Conservation (phyloP, 805 yeast genomes). For the Candida vaughaniae region DNA sequence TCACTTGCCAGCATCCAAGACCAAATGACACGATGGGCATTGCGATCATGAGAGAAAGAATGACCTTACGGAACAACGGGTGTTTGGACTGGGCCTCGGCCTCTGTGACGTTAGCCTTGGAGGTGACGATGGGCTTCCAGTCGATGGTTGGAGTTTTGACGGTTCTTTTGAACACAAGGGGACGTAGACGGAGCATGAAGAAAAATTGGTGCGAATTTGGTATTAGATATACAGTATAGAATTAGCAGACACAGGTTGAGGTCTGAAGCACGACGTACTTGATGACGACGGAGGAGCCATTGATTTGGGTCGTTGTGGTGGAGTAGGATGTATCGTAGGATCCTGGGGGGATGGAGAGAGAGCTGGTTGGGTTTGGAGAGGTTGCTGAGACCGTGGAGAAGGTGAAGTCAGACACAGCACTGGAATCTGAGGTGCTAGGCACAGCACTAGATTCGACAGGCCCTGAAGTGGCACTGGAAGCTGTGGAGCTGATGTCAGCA, state of each 20-base stretch:
- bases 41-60: slow-evolving; percentile 52
- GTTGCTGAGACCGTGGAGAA: not conserved
- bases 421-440: not conserved
- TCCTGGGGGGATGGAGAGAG: slow-evolving; percentile 19
- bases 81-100: slow-evolving; percentile 40
- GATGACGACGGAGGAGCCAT: slow-evolving; percentile 23
- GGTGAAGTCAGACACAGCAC: not conserved
- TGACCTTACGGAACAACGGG: slow-evolving; percentile 35
- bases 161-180: slow-evolving; percentile 16
- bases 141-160: slow-evolving; percentile 71
- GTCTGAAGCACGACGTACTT: slow-evolving; percentile 25
- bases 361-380: not conserved
- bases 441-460: not conserved
- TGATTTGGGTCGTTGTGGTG: slow-evolving; percentile 20
- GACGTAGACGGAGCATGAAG: not conserved
- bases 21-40: slow-evolving; percentile 88
- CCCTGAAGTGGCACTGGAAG: not conserved
- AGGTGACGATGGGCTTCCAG: slow-evolving; percentile 76
- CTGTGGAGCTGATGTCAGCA: not conserved
- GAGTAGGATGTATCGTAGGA: slow-evolving; percentile 20
- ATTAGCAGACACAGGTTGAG: slow-evolving; percentile 15
- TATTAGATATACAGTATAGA: too few relatives aligned
- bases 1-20: slow-evolving; percentile 91
- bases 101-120: slow-evolving; percentile 31
- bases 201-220: too few relatives aligned